A percentile compares a stretch with the other conserved stretches of the same genome.
phyloP scores from a whole-genome alignment of 169 alveolate genomes.

The Plasmodium malariae region DNA sequence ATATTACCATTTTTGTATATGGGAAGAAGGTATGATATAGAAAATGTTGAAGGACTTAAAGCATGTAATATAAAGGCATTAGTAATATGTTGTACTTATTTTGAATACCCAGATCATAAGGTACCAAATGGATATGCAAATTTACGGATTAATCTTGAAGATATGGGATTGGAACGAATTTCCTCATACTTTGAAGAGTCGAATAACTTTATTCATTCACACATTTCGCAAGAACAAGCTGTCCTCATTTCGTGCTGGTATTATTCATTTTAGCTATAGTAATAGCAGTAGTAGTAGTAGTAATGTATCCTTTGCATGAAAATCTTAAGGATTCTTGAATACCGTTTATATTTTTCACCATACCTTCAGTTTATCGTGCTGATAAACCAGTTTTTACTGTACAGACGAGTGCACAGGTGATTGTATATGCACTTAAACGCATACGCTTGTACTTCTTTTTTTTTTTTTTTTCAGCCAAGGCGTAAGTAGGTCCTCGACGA shows the following conservation, averaged over 20 bases:
- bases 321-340: too few relatives aligned
- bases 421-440: neutral
- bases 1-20: slow-evolving; percentile 65
- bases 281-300: too few relatives aligned
- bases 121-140: slow-evolving; percentile 50
- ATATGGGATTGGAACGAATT: slow-evolving; percentile 78
- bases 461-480: slow-evolving; percentile 76
- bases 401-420: too few relatives aligned
- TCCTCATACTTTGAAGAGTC: slow-evolving; percentile 79
- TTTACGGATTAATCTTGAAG: slow-evolving; percentile 78
- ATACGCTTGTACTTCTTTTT: neutral
- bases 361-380: too few relatives aligned
- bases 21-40: slow-evolving; percentile 64
- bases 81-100: slow-evolving; percentile 68
- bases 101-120: slow-evolving; percentile 59
- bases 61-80: slow-evolving; percentile 27
- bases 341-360: too few relatives aligned
- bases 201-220: slow-evolving; percentile 75
- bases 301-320: too few relatives aligned
- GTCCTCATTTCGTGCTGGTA: slow-evolving; percentile 82
- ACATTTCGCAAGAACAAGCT: slow-evolving; percentile 44
- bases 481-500: slow-evolving; percentile 79
- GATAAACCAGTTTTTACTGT: too few relatives aligned
- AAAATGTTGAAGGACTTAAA: slow-evolving; percentile 48
- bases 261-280: too few relatives aligned